A percentile compares a stretch with the other conserved stretches of the same genome.
These are phyloP conservation scores for Ziziphus jujuba DNA, from an alignment of 306 rosid species.

Conservation along the genomic window DNA sequence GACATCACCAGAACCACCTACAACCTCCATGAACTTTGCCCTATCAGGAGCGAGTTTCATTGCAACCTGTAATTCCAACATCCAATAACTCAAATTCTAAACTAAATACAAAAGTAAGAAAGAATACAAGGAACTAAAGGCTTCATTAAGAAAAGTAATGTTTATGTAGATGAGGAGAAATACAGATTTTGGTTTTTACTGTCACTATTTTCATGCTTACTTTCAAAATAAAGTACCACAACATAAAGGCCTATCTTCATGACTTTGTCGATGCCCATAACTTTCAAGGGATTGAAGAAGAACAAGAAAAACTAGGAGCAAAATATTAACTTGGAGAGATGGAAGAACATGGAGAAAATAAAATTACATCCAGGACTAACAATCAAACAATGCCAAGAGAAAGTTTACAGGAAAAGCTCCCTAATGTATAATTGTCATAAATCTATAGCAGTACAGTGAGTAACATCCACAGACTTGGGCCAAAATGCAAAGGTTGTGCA, in stretches of 20 bases:
- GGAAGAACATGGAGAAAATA: neutral
- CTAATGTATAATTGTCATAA: neutral
- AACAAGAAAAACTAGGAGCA: neutral
- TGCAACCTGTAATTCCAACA: slow-evolving; percentile 58
- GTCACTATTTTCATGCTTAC: neutral
- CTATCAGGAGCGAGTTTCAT: slow-evolving; percentile 99
- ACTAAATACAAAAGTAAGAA: neutral
- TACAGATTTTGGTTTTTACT: too few relatives aligned
- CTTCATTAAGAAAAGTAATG: too few relatives aligned
- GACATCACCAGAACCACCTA: slow-evolving; percentile 69
- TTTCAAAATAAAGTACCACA: too few relatives aligned
- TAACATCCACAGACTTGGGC: neutral
- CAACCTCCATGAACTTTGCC: slow-evolving; percentile 92
- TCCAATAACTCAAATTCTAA: slow-evolving; percentile 12
- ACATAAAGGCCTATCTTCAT: too few relatives aligned
- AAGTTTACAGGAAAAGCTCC: neutral
- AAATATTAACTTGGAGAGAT: neutral
- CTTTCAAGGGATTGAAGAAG: too few relatives aligned
- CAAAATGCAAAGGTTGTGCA: neutral
- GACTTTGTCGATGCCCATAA: neutral
- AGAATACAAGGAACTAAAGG: neutral
- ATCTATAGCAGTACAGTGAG: neutral
- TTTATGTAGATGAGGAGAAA: too few relatives aligned
- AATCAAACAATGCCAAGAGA: neutral
- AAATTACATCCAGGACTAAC: neutral